These are phyloP conservation scores for Trametes maxima DNA, from an alignment of 768 basidiomycete species.

Conservation along the genomic window DNA sequence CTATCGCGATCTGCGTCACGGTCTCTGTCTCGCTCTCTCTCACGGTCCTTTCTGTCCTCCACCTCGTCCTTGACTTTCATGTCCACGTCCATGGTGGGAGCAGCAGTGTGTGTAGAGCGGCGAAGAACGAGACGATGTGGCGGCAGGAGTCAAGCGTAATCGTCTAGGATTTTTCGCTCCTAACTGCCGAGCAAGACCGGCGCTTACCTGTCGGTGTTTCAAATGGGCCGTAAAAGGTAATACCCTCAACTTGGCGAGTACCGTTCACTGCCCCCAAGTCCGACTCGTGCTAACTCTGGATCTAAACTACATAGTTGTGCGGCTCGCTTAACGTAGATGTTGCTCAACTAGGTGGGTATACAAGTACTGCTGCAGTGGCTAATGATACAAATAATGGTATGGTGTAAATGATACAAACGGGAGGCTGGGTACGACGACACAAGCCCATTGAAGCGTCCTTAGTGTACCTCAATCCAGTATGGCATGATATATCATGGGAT, in stretches of 20 bases:
- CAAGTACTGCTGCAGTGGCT: not conserved
- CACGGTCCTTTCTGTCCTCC: constrained; percentile 59
- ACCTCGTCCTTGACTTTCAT: constrained; percentile 78
- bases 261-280: not conserved
- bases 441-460: no score
- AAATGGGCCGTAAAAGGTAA: not conserved
- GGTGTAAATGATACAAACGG: not conserved
- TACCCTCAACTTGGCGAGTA: not conserved
- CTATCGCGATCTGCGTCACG: constrained; percentile 47
- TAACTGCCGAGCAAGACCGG: not conserved
- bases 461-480: not conserved
- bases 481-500: not conserved
- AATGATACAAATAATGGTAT: not conserved
- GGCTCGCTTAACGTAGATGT: no score
- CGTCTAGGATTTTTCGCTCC: constrained; percentile 11
- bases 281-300: no score
- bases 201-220: constrained; percentile 16
- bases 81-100: constrained; percentile 68
- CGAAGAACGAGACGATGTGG: constrained; percentile 8
- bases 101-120: not conserved
- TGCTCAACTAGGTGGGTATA: no score
- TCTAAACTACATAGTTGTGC: no score
- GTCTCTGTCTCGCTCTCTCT: constrained; percentile 49
- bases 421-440: not conserved
- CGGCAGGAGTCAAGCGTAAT: constrained; percentile 15